Percentiles rank a stretch among this genome's conserved stretches.
These are phyloP conservation scores for Eucalyptus victrix DNA, from an alignment of 345 rosid species.

Conservation along the genomic window DNA sequence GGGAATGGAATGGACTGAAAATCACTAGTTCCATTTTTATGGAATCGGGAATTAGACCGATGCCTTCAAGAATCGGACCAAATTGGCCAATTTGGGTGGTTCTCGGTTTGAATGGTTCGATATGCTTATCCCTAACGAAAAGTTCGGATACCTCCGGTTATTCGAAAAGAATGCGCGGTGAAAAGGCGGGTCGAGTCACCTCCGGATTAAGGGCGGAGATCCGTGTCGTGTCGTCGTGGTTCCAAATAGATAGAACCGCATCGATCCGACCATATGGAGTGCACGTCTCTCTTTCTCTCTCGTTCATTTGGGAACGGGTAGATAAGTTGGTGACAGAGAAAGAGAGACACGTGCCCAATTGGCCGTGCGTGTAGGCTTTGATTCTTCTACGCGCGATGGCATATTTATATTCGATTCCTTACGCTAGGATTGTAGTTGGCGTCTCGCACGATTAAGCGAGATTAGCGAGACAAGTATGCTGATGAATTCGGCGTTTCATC, in stretches of 20 bases:
- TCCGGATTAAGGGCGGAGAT: not conserved
- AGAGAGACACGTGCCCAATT: not conserved
- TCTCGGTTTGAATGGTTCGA: not conserved
- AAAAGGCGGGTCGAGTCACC: not conserved
- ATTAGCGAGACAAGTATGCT: no score
- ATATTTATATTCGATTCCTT: not conserved
- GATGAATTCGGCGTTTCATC: not conserved
- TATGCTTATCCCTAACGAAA: not conserved
- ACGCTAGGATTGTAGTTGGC: no score
- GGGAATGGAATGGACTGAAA: not conserved
- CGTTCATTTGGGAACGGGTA: not conserved
- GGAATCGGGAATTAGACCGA: not conserved
- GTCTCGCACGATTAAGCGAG: not conserved
- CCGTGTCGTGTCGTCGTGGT: not conserved
- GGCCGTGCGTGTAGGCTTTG: not conserved
- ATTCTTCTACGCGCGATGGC: not conserved
- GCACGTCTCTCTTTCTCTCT: not conserved
- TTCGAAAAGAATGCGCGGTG: not conserved
- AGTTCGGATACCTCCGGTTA: not conserved
- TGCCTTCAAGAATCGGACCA: not conserved
- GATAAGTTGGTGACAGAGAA: not conserved
- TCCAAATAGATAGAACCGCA: not conserved
- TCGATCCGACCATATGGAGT: not conserved
- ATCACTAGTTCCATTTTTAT: not conserved
- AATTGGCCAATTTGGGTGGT: rapidly evolving